These are phyloP conservation scores for Solanum etuberosum DNA, from an alignment of 257 asterid genomes.

Conservation along the genomic window DNA sequence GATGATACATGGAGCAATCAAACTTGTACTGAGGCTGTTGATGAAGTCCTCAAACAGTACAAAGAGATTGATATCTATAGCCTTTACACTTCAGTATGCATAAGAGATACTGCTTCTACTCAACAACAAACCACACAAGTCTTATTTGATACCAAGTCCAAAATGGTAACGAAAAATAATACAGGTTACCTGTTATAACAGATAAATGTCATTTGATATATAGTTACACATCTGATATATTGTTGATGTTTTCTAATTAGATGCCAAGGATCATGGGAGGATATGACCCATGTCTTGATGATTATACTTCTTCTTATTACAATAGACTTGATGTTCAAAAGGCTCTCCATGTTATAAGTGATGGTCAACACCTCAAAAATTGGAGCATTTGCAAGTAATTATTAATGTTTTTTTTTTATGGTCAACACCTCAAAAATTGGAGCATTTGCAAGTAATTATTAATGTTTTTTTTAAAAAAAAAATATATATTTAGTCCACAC, in stretches of 20 bases:
- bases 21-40: conserved; percentile 37
- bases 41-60: conserved; percentile 61
- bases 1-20: conserved; percentile 44
- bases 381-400: conserved; percentile 92
- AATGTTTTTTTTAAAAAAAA: too few relatives aligned
- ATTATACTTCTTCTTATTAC: conserved; percentile 58
- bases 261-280: conserved; percentile 78
- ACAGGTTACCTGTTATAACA: background rate
- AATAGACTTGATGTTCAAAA: conserved; percentile 65
- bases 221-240: background rate
- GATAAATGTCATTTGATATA: background rate
- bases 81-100: conserved; percentile 70
- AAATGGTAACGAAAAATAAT: conserved; percentile 29
- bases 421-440: conserved; percentile 50
- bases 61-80: conserved; percentile 77
- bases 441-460: conserved; percentile 71
- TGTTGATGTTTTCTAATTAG: conserved; percentile 11
- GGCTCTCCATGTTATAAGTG: conserved; percentile 59
- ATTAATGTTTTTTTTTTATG: conserved; percentile 17
- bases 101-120: conserved; percentile 21
- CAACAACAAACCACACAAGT: conserved; percentile 10
- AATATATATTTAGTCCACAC: background rate
- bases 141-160: conserved; percentile 30
- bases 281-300: conserved; percentile 81
- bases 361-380: conserved; percentile 36